A percentile compares a stretch with the other conserved stretches of the same genome.
Conservation (phyloP, 495 filamentous ascomycete species). For the Halenospora varia region DNA sequence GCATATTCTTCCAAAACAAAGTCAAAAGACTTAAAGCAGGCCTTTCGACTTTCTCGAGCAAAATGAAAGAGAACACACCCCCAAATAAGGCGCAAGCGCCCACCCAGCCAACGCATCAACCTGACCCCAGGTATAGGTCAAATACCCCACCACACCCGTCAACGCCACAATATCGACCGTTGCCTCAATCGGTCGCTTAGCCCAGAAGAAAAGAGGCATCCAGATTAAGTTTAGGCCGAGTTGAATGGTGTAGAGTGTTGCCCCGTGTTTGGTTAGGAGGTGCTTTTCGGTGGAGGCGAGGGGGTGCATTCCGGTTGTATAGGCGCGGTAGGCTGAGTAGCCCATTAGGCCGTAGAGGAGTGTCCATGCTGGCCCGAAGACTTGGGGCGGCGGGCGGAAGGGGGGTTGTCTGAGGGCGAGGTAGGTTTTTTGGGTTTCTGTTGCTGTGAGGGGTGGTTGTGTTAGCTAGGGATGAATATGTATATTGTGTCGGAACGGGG, state of each 20-base stretch:
- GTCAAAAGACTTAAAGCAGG: no score
- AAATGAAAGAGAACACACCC: neutral
- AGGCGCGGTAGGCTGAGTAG: constrained; percentile 71
- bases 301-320: constrained; percentile 52
- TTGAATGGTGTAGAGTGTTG: constrained; percentile 78
- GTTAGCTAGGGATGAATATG: constrained; percentile 10
- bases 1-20: neutral
- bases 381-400: constrained; percentile 67
- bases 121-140: constrained; percentile 70
- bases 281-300: constrained; percentile 30
- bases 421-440: constrained; percentile 59
- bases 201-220: constrained; percentile 91
- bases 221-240: constrained; percentile 79
- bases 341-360: constrained; percentile 85
- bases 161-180: constrained; percentile 72
- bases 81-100: constrained; percentile 57
- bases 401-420: constrained; percentile 72
- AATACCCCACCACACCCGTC: constrained; percentile 60
- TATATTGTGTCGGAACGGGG: no score
- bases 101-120: constrained; percentile 69
- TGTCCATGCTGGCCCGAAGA: constrained; percentile 87
- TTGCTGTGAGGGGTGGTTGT: constrained; percentile 34
- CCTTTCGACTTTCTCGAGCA: no score
- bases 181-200: constrained; percentile 66
- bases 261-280: constrained; percentile 47